Percentiles rank a stretch among this genome's conserved stretches.
Evolutionary conservation across 108 stramenopile species (phyloP).

Genomic region (Nitzschia sp.): DNA sequence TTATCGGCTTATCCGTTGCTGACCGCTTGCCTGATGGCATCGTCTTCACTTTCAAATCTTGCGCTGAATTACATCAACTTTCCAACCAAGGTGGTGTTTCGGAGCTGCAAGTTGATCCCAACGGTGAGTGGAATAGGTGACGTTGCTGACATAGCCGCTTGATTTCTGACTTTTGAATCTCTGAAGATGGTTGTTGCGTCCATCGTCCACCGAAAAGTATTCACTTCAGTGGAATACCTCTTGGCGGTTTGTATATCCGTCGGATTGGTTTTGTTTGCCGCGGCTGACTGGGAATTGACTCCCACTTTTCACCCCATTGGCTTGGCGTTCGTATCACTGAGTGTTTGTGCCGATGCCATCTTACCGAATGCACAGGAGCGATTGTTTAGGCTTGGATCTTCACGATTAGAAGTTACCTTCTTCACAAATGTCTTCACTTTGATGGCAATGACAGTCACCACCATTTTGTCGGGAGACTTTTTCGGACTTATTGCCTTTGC

Average conservation of each 20-base stretch:
- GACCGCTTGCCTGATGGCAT: constrained; percentile 79
- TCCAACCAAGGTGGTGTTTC: constrained; percentile 78
- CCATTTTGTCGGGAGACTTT: constrained; percentile 86
- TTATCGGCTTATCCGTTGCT: constrained; percentile 80
- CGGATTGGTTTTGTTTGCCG: constrained; percentile 91
- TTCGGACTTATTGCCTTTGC: constrained; percentile 70
- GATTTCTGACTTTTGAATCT: background rate
- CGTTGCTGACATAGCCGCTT: background rate
- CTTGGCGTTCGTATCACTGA: constrained; percentile 80
- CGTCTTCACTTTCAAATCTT: constrained; percentile 88
- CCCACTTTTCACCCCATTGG: constrained; percentile 90
- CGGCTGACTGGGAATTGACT: constrained; percentile 87
- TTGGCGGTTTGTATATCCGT: constrained; percentile 87
- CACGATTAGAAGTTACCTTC: constrained; percentile 89
- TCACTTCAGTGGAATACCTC: constrained; percentile 74
- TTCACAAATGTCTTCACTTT: constrained; percentile 92
- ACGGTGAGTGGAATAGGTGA: background rate
- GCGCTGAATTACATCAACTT: constrained; percentile 96
- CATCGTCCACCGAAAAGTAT: constrained; percentile 75
- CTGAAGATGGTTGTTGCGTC: constrained; percentile 85
- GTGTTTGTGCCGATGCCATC: constrained; percentile 91
- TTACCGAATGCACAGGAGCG: constrained; percentile 95
- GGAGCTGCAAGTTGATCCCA: constrained; percentile 23
- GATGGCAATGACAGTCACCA: constrained; percentile 82
- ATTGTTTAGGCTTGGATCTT: constrained; percentile 71